phyloP scores from a whole-genome alignment of 768 basidiomycete species.

The Pisolithus tinctorius region DNA sequence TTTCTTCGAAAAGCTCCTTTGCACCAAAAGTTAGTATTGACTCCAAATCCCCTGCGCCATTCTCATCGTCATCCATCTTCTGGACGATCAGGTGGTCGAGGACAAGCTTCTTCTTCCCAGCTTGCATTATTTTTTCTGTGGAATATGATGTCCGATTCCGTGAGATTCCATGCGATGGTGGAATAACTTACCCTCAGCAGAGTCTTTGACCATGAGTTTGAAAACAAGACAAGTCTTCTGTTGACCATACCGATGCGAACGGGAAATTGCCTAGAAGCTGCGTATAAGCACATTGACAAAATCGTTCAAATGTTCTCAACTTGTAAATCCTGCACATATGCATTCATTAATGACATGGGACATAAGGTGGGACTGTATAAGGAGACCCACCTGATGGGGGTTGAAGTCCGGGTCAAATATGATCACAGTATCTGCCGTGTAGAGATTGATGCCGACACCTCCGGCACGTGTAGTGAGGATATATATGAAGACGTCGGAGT shows the following conservation, averaged over 20 bases:
- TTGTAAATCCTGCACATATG: constrained; percentile 64
- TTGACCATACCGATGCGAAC: constrained; percentile 93
- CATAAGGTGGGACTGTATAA: not conserved
- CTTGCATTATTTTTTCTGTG: constrained; percentile 83
- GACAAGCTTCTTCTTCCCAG: constrained; percentile 92
- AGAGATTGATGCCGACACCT: constrained; percentile 87
- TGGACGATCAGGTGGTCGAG: constrained; percentile 94
- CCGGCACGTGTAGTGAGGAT: constrained; percentile 90
- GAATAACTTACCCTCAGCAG: constrained; percentile 65
- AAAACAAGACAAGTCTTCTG: constrained; percentile 91
- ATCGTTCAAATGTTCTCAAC: constrained; percentile 37
- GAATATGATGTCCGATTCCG: not conserved
- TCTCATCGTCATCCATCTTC: constrained; percentile 85
- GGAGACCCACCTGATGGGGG: constrained; percentile 74
- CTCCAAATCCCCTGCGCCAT: constrained; percentile 71
- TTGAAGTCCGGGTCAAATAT: constrained; percentile 97
- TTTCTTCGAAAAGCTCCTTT: constrained; percentile 72
- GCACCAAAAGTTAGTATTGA: constrained; percentile 89
- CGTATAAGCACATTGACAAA: not conserved
- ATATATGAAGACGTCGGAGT: constrained; percentile 87
- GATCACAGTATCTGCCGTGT: constrained; percentile 90
- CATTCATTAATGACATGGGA: constrained; percentile 4
- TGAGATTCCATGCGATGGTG: not conserved
- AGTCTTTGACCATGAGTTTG: constrained; percentile 92
- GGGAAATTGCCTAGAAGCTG: constrained; percentile 72